A percentile compares a stretch with the other conserved stretches of the same genome.
These are phyloP conservation scores for Farysia itapuensis DNA, from an alignment of 1,284 basidiomycete species.

Conservation along the genomic window DNA sequence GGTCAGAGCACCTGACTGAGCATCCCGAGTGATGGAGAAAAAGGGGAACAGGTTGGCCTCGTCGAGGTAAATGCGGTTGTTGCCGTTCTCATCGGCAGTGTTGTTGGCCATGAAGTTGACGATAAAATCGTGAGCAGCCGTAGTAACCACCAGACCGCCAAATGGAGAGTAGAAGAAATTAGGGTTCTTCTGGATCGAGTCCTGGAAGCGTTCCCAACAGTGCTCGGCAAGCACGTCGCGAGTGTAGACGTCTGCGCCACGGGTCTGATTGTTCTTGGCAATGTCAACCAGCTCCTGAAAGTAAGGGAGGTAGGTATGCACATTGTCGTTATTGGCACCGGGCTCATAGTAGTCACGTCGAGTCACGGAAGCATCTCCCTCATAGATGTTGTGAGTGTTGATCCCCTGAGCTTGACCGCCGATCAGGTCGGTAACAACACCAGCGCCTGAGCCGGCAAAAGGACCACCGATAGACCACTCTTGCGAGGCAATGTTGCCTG, in stretches of 20 bases:
- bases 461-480: slow-evolving; percentile 31
- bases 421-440: slow-evolving; percentile 24
- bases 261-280: slow-evolving; percentile 29
- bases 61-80: slow-evolving; percentile 48
- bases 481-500: slow-evolving; percentile 42
- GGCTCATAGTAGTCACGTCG: slow-evolving; percentile 31
- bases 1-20: slow-evolving; percentile 14
- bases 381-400: slow-evolving; percentile 18
- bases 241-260: slow-evolving; percentile 40
- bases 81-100: slow-evolving; percentile 34
- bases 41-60: slow-evolving; percentile 46
- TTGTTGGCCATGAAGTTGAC: slow-evolving; percentile 47
- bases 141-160: slow-evolving; percentile 41
- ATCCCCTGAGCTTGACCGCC: slow-evolving; percentile 13
- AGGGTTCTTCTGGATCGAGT: slow-evolving; percentile 39
- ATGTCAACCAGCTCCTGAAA: slow-evolving; percentile 43
- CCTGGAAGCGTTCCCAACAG: slow-evolving; percentile 32
- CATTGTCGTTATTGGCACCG: slow-evolving; percentile 38
- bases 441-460: slow-evolving; percentile 17
- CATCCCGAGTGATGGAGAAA: slow-evolving; percentile 30
- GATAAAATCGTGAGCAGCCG: slow-evolving; percentile 43
- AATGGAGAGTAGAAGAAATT: slow-evolving; percentile 43
- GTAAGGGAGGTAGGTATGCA: slow-evolving; percentile 29
- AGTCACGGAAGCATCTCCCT: slow-evolving; percentile 27
- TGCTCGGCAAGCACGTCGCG: slow-evolving; percentile 39